Evolutionary conservation across 257 asterid genomes (phyloP), one percentile per base, ranked within the genome.

Genomic region (Nicotiana sylvestris): DNA sequence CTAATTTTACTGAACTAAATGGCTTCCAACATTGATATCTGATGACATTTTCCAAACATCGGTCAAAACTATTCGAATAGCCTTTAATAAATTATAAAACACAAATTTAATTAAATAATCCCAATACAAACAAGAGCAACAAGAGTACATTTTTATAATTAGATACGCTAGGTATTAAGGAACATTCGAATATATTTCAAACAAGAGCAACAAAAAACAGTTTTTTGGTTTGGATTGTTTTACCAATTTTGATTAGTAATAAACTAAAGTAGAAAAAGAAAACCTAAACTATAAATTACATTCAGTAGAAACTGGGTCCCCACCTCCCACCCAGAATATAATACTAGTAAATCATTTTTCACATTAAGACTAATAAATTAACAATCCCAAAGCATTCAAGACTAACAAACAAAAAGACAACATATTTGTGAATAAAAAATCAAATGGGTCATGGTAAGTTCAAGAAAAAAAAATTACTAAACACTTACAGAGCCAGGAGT

Each of bases 401-500:
- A 6, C 9, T 37, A 37, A 37, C 2, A 37, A 37, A 39, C 2
- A 1, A 39, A 37, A 6, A 39, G 46, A 39, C 46, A 39, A 6
- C 46, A 6, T 39, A 39, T 39, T 35, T 35, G 39, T 35, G 39
- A 37, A 37, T 37, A 37, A 37, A 37, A 37, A 37, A 37, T 37
- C 43, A 37, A 37, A 37, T 5, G 43, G 8, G 43, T 37, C 1
- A 37, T 37, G 43, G 43, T 39, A 39, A 51, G 4, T 51, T 10
- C 56, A 51, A 51, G 56, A 51, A 25, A 43, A 79, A 13, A 0
- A 5, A 6, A 39, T 39, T 39, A 43, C 49, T 43, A 8, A 10
- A 3, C 4, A 81, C 84, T 17, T 81, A 81, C 84, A 55, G 80
- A 53, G 69, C 84, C 84, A 56, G 77, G 68, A 57, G 57, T 21